Conservation (phyloP, 228 moss, liverwort and hornwort species). For the Sphagnum fallax region DNA sequence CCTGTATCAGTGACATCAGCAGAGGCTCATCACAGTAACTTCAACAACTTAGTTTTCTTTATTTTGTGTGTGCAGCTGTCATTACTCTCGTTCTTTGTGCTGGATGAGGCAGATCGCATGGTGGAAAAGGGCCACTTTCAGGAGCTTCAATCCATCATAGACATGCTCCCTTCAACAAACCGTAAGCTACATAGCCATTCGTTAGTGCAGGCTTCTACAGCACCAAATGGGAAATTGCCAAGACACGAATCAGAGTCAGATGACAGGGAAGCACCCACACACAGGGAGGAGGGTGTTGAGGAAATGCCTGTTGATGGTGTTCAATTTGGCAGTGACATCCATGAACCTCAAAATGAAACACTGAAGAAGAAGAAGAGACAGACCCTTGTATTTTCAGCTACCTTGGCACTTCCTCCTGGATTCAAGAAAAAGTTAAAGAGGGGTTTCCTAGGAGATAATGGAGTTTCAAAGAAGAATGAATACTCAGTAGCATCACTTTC, state of each 20-base stretch:
- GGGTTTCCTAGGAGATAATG: slow-evolving; percentile 41
- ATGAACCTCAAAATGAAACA: slow-evolving; percentile 6
- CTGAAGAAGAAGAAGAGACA: slow-evolving; percentile 69
- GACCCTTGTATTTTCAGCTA: slow-evolving; percentile 86
- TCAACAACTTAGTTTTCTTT: too few relatives aligned
- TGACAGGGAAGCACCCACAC: slow-evolving; percentile 9
- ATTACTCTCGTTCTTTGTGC: slow-evolving; percentile 83
- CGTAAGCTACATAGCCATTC: slow-evolving; percentile 13
- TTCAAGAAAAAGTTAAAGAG: slow-evolving; percentile 81
- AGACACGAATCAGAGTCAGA: slow-evolving; percentile 6
- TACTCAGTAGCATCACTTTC: slow-evolving; percentile 85
- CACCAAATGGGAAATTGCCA: slow-evolving; percentile 14
- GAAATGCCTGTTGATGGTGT: not conserved
- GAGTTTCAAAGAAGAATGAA: slow-evolving; percentile 40
- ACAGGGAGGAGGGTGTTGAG: slow-evolving; percentile 5
- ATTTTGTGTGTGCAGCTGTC: slow-evolving; percentile 35
- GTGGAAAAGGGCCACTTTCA: slow-evolving; percentile 94
- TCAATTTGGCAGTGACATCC: too few relatives aligned
- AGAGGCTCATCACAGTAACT: too few relatives aligned
- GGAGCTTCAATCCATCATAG: slow-evolving; percentile 89
- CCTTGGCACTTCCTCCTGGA: slow-evolving; percentile 70
- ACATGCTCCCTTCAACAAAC: slow-evolving; percentile 54
- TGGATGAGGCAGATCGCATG: slow-evolving; percentile 99
- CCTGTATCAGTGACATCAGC: too few relatives aligned
- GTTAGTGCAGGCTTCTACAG: slow-evolving; percentile 16